Conservation (phyloP, 768 basidiomycete genomes). For the Mycena alexandri region DNA sequence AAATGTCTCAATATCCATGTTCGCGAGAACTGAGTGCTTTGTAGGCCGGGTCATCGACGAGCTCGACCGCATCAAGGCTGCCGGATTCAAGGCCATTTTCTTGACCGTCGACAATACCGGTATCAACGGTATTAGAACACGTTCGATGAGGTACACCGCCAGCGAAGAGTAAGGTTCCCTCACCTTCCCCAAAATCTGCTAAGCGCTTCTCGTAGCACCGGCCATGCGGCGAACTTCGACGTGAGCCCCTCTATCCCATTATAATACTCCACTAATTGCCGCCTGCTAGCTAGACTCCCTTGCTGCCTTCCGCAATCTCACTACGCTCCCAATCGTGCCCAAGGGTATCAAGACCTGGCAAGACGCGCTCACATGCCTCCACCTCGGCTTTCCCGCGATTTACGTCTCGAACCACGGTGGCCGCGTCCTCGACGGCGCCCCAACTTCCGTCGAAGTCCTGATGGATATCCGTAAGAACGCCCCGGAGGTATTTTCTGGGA, state of each 20-base stretch:
- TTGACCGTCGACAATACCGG: constrained; percentile 52
- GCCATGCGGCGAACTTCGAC: constrained; percentile 43
- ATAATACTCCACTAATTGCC: not conserved
- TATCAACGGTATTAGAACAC: constrained; percentile 44
- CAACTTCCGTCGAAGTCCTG: constrained; percentile 54
- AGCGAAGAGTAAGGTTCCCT: constrained; percentile 25
- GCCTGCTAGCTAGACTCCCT: constrained; percentile 31
- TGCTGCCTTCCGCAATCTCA: constrained; percentile 43
- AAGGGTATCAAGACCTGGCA: constrained; percentile 47
- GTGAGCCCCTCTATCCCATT: constrained; percentile 5
- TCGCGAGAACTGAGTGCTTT: not conserved
- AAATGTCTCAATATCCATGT: not conserved
- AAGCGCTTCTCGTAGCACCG: constrained; percentile 34
- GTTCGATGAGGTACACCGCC: constrained; percentile 38
- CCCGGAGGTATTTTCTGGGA: constrained; percentile 53
- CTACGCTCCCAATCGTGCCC: constrained; percentile 44
- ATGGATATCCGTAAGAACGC: constrained; percentile 54
- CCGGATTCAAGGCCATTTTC: constrained; percentile 49
- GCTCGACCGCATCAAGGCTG: constrained; percentile 42
- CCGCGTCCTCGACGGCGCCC: constrained; percentile 53
- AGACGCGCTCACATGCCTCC: constrained; percentile 49
- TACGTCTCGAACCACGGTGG: constrained; percentile 57
- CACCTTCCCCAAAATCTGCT: not conserved
- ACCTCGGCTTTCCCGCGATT: constrained; percentile 54
- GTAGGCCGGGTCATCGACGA: constrained; percentile 39